Evolutionary conservation across 192 early-diverging fungal species (phyloP), one percentile per base, ranked within the genome.

Genomic region (Blastocladiella britannica): DNA sequence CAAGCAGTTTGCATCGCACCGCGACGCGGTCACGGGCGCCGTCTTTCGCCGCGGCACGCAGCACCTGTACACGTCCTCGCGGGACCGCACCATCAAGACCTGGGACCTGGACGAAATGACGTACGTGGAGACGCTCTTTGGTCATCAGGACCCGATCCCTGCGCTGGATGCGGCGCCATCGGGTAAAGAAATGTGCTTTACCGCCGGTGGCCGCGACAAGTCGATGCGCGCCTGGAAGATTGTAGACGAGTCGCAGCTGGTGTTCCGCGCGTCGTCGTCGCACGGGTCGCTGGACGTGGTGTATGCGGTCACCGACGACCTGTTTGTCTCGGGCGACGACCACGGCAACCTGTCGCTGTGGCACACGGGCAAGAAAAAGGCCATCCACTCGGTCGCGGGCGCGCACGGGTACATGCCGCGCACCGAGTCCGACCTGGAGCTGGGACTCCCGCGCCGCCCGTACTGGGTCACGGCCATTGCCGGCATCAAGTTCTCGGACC

Each of bases 121-220:
- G 15, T 99, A 97, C 69, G 80, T 99, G 61, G 93, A 97, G 61
- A 97, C 93, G 27, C 62, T 97, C 64, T 97, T 93, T 77, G 95
- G 95, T 26, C 95, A 99, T 65, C 95, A 96, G 68, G 95, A 99
- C 67, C 66, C 71, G 28, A 83, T 94, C 55, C 77, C 81, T 0
- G 61, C 67, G n/a, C 79, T 99, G 3, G 86, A 84, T 64, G 77
- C 84, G 26, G 66, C 97, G 66, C n/a, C n/a, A n/a, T n/a, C n/a
- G n/a, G 71, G 74, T n/a, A 73, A 82, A 31, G 95, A 97, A 65
- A 79, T 88, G 25, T 95, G 92, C 59, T 73, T 99, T 6, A 85
- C 95, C 9, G 72, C 79, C 6, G 95, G 95, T 18, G 75, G 84
- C 8, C 79, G 95, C 28, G 95, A 99, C 67, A 79, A 82, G 51